Conservation (phyloP, 75 land plant species). For the Cunninghamia lanceolata region DNA sequence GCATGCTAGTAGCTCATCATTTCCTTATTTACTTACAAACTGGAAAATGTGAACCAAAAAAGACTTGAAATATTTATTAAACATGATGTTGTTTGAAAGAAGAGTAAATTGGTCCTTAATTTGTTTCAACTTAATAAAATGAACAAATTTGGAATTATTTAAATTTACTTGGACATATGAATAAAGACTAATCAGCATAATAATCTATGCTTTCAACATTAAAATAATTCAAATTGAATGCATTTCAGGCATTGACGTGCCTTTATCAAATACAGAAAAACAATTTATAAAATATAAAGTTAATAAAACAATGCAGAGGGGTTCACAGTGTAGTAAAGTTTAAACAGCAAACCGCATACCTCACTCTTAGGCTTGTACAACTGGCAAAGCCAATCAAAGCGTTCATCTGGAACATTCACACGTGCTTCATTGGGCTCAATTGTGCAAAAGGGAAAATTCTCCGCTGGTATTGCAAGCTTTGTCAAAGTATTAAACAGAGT, state of each 20-base stretch:
- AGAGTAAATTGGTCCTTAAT: background rate
- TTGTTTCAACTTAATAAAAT: background rate
- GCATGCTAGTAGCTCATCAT: no score
- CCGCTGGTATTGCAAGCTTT: slow-evolving; percentile 93
- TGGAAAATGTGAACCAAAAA: background rate
- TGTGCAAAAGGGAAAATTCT: slow-evolving; percentile 97
- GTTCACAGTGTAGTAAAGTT: background rate
- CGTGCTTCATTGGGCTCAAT: slow-evolving; percentile 99
- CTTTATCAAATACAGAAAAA: background rate
- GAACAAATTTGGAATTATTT: no score
- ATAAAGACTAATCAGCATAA: no score
- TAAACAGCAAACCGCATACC: slow-evolving; percentile 35
- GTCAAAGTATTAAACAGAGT: slow-evolving; percentile 98
- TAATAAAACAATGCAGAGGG: background rate
- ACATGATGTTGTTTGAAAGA: background rate
- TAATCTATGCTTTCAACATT: background rate
- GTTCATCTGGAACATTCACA: slow-evolving; percentile 90
- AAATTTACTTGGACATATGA: no score
- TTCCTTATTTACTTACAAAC: no score
- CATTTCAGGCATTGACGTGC: background rate
- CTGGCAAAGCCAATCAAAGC: slow-evolving; percentile 94
- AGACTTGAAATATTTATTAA: background rate
- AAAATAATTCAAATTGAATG: background rate
- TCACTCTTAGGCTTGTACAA: slow-evolving; percentile 95
- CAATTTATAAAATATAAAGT: background rate